Evolutionary conservation across 306 rosid species (phyloP).

Genomic region (Argentina anserina): DNA sequence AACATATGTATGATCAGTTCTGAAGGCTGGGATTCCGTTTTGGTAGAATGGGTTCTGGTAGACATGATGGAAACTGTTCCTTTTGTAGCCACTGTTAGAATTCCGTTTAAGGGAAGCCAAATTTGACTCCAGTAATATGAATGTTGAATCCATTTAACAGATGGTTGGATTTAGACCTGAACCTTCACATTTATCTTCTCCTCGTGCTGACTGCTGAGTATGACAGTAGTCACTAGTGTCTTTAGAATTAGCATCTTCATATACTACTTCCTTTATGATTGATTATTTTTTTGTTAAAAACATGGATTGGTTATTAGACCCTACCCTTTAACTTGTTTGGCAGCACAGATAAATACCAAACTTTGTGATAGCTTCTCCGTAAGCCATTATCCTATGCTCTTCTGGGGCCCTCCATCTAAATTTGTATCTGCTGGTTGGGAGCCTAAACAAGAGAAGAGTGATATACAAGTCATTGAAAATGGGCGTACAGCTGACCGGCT

Average conservation of each 20-base stretch:
- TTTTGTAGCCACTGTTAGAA: neutral
- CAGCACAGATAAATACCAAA: conserved; percentile 92
- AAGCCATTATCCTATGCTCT: conserved; percentile 89
- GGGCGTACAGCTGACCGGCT: conserved; percentile 74
- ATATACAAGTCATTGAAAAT: conserved; percentile 52
- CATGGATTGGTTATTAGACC: conserved; percentile 37
- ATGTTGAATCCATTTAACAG: neutral
- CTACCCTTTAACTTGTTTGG: conserved; percentile 52
- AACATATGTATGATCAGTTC: neutral
- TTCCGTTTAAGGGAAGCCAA: neutral
- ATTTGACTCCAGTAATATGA: neutral
- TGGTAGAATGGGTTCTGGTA: neutral
- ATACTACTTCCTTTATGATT: neutral
- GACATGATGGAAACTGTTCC: neutral
- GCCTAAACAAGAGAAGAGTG: conserved; percentile 68
- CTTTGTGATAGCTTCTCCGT: conserved; percentile 94
- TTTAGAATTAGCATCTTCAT: neutral
- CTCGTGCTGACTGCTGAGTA: conserved; percentile 4
- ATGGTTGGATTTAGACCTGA: neutral
- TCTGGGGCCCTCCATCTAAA: conserved; percentile 87
- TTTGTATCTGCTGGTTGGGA: conserved; percentile 75
- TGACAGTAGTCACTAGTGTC: neutral
- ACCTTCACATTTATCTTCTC: neutral
- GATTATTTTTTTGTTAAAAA: conserved; percentile 1
- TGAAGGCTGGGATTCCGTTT: neutral